These are phyloP conservation scores for Populus hybrid DNA, from an alignment of 441 rosid species.

Conservation along the genomic window DNA sequence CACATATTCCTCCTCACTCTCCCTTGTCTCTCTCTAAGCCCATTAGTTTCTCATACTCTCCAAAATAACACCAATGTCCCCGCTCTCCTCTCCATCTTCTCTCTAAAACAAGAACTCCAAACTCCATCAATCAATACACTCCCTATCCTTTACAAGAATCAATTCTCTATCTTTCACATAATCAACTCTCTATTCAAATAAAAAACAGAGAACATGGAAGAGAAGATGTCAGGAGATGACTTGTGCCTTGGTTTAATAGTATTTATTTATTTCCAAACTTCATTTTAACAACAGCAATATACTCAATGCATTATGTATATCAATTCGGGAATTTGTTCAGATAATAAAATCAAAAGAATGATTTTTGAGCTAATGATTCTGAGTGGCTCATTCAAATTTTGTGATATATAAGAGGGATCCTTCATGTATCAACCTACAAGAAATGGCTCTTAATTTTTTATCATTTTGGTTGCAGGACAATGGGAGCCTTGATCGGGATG, in stretches of 20 bases:
- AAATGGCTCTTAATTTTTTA: conserved; percentile 8
- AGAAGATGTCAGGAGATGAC: neutral
- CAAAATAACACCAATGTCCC: neutral
- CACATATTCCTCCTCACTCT: neutral
- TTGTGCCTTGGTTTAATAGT: neutral
- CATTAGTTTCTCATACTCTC: neutral
- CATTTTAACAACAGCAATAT: neutral
- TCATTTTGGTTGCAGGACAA: conserved; percentile 53
- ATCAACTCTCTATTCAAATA: neutral
- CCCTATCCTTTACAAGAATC: neutral
- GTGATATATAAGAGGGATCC: neutral
- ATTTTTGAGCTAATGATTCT: neutral
- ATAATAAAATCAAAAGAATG: neutral
- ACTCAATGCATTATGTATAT: neutral
- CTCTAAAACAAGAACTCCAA: neutral
- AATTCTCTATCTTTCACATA: neutral
- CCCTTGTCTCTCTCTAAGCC: neutral
- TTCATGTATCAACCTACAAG: neutral
- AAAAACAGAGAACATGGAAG: neutral
- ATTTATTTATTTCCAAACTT: neutral
- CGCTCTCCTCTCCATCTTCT: neutral
- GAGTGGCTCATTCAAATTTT: neutral
- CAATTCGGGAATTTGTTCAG: neutral
- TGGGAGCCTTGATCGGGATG: conserved; percentile 74
- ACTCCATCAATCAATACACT: neutral